These are phyloP conservation scores for Edaphochlamys debaryana DNA, from an alignment of 139 green algal genomes.

Conservation along the genomic window DNA sequence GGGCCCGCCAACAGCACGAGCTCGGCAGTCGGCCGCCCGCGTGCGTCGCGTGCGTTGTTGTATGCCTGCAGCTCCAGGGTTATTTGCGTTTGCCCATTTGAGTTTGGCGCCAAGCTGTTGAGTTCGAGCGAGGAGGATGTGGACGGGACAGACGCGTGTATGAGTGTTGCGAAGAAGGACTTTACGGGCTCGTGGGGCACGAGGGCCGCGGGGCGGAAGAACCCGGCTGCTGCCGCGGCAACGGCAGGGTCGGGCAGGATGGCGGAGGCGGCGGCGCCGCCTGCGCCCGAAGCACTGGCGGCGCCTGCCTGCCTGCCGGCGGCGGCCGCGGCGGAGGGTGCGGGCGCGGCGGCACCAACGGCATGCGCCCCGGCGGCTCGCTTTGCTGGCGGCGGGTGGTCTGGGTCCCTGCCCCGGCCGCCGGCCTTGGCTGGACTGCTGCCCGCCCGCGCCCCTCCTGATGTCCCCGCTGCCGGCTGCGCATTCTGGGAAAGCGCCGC, in stretches of 20 bases:
- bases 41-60: constrained; percentile 42
- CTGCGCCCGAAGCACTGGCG: too few species aligned
- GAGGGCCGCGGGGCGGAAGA: too few species aligned
- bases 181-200: constrained; percentile 22
- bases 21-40: constrained; percentile 6
- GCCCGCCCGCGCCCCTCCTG: background rate
- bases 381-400: constrained; percentile 27
- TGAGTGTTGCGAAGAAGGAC: background rate
- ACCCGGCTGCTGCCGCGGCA: background rate
- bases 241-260: too few species aligned
- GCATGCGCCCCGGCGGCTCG: background rate
- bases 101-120: too few species aligned
- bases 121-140: too few species aligned
- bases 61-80: constrained; percentile 39
- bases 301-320: too few species aligned
- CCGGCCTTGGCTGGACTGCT: background rate
- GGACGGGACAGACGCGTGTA: too few species aligned
- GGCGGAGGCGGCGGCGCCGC: too few species aligned
- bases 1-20: constrained; percentile 37
- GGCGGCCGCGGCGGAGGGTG: too few species aligned
- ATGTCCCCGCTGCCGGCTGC: too few species aligned
- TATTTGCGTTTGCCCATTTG: too few species aligned
- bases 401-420: background rate
- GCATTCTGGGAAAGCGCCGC: too few species aligned
- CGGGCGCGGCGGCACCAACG: background rate